phyloP scores from a whole-genome alignment of 495 filamentous ascomycete species.

The Choiromyces venosus region DNA sequence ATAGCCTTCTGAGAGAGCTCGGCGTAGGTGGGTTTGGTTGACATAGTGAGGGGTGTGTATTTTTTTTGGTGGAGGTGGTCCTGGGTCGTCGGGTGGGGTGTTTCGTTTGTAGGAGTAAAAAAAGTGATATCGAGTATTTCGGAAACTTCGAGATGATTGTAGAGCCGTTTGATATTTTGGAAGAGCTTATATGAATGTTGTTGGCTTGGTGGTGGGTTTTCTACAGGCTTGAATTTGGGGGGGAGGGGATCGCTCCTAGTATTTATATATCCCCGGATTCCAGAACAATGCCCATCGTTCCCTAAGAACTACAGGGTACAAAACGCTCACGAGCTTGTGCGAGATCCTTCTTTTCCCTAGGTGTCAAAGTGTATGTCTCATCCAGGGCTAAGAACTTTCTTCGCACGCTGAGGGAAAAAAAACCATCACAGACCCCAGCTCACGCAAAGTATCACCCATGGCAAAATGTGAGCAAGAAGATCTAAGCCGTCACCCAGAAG shows the following conservation, averaged over 20 bases:
- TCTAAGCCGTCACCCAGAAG: neutral
- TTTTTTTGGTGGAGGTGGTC: neutral
- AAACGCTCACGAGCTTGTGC: neutral
- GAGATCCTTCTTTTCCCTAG: neutral
- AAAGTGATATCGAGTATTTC: neutral
- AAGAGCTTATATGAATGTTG: neutral
- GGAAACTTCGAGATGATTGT: neutral
- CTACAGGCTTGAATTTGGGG: neutral
- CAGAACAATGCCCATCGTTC: neutral
- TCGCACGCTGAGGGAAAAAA: neutral
- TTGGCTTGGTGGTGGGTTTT: neutral
- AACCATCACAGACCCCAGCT: neutral
- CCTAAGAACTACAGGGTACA: neutral
- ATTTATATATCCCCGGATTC: neutral
- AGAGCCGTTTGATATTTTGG: no score
- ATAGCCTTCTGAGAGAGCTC: neutral
- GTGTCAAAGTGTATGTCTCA: neutral
- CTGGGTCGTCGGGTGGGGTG: neutral
- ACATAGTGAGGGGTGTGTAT: neutral
- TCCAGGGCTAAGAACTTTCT: neutral
- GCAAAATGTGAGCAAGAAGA: neutral
- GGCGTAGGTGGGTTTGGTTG: fast-evolving
- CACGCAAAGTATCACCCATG: neutral
- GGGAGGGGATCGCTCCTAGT: neutral
- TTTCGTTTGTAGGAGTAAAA: no score